These are phyloP conservation scores for Adansonia rubrostipa DNA, from an alignment of 441 rosid genomes.

Conservation along the genomic window DNA sequence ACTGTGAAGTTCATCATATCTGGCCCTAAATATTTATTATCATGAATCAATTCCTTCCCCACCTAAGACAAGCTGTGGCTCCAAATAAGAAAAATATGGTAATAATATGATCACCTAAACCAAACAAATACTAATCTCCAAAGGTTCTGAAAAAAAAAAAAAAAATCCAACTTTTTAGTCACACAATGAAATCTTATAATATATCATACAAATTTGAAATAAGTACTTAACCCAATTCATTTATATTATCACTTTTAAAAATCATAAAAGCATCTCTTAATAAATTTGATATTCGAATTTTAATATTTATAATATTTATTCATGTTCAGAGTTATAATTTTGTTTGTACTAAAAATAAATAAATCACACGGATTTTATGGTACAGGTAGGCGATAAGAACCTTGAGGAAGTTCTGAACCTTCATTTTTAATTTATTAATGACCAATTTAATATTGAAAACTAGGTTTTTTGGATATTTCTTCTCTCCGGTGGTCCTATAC, in stretches of 20 bases:
- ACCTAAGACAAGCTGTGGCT: no score
- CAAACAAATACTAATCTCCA: neutral
- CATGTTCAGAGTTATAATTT: no score
- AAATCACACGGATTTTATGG: neutral
- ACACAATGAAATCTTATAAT: neutral
- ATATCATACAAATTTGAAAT: neutral
- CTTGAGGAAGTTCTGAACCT: neutral
- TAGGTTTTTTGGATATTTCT: conserved; percentile 35
- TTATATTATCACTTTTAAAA: neutral
- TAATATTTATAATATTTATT: neutral
- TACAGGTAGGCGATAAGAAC: no score
- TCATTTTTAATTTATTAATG: neutral
- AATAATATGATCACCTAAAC: neutral
- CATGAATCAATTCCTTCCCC: no score
- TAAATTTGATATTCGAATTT: neutral
- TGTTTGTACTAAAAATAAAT: neutral
- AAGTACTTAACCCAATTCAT: neutral
- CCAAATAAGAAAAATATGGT: no score
- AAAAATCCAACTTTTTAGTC: neutral
- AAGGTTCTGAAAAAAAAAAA: neutral
- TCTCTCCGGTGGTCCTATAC: conserved; percentile 64
- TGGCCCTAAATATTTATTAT: no score
- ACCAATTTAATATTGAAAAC: neutral
- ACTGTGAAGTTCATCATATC: no score
- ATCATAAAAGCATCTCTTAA: neutral